These are phyloP conservation scores for Boletellus deceptivus DNA, from an alignment of 1,284 basidiomycete species.

Conservation along the genomic window DNA sequence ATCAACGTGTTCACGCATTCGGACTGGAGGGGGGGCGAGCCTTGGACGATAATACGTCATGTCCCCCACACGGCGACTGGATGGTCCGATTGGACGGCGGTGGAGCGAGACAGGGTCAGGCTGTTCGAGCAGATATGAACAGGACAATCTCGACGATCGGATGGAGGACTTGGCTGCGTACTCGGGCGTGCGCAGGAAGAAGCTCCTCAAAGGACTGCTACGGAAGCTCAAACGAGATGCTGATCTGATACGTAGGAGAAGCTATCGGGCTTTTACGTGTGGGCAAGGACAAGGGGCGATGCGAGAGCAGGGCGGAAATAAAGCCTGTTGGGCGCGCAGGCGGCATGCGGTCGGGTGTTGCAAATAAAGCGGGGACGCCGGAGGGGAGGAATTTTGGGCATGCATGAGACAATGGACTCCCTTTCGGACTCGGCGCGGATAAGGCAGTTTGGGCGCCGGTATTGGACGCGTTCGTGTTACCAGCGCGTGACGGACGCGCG, in stretches of 20 bases:
- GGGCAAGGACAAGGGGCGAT: conserved; percentile 9
- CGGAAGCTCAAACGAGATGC: too few species aligned
- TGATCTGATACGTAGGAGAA: too few species aligned
- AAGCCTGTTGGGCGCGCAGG: conserved; percentile 3
- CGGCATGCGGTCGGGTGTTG: conserved; percentile 22
- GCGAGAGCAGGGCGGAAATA: conserved; percentile 24
- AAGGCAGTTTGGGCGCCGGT: conserved; percentile 17
- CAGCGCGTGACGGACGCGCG: conserved; percentile 14
- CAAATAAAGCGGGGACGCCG: conserved; percentile 27
- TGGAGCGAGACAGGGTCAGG: conserved; percentile 20
- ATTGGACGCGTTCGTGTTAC: conserved; percentile 9
- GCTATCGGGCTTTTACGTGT: conserved; percentile 23
- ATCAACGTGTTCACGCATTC: conserved; percentile 1
- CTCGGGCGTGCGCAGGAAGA: too few species aligned
- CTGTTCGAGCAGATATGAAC: conserved; percentile 11
- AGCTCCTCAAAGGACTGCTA: too few species aligned
- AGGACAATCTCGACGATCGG: conserved; percentile 14
- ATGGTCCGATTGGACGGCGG: conserved; percentile 8
- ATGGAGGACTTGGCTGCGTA: not conserved
- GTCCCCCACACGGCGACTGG: conserved; percentile 25
- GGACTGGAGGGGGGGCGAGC: too few species aligned
- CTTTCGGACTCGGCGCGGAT: conserved; percentile 16
- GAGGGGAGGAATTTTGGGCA: conserved; percentile 17
- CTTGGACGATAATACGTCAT: conserved; percentile 20
- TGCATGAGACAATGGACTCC: conserved; percentile 26